Conservation (phyloP, 208 protist species). For the Leishmania mexicana region DNA sequence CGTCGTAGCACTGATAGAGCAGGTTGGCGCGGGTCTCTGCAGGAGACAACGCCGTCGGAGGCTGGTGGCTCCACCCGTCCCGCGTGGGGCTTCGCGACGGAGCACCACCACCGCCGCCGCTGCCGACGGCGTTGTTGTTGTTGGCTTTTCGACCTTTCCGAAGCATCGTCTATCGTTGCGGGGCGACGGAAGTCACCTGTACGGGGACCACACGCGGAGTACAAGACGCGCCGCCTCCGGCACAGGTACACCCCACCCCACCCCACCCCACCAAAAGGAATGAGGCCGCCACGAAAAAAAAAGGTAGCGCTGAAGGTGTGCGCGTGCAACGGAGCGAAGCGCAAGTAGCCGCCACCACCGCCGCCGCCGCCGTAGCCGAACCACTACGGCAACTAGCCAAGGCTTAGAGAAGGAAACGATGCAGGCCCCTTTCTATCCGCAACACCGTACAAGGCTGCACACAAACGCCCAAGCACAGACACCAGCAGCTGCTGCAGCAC, state of each 20-base stretch:
- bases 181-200: too few relatives aligned
- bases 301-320: not conserved
- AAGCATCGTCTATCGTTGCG: not conserved
- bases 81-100: constrained; percentile 1
- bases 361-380: not conserved
- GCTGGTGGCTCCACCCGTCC: not conserved
- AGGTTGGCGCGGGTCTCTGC: not conserved
- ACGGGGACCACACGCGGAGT: not conserved
- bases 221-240: not conserved
- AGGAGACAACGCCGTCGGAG: not conserved
- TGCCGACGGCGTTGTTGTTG: not conserved
- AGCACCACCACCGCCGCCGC: not conserved
- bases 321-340: not conserved
- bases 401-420: not conserved
- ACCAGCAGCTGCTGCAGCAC: not conserved
- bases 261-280: too few relatives aligned
- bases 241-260: not conserved
- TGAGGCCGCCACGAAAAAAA: not conserved
- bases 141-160: not conserved
- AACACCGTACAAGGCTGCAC: not conserved
- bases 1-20: constrained; percentile 14
- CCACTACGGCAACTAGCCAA: not conserved
- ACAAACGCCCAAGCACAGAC: not conserved
- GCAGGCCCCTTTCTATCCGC: not conserved
- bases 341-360: not conserved